These are phyloP conservation scores for Cymbidium sinense DNA, from an alignment of 106 monocot species.

Conservation along the genomic window DNA sequence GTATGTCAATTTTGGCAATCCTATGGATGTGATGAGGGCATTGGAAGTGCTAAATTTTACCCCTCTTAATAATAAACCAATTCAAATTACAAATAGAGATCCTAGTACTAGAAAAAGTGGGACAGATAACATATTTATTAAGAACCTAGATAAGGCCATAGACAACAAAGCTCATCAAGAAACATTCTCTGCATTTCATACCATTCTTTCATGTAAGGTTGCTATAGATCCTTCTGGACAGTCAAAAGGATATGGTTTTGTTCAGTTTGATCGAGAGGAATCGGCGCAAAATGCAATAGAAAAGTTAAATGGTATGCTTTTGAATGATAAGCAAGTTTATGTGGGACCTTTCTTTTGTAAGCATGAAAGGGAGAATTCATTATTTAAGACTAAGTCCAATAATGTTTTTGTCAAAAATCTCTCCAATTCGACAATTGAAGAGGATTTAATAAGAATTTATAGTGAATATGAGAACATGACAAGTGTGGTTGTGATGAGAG, in stretches of 20 bases:
- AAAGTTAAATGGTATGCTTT: conserved; percentile 57
- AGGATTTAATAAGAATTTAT: conserved; percentile 30
- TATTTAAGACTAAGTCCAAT: conserved; percentile 19
- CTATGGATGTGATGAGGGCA: conserved; percentile 28
- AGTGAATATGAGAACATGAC: conserved; percentile 39
- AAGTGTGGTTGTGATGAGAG: conserved; percentile 47
- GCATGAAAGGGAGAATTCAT: conserved; percentile 49
- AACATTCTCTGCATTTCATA: conserved; percentile 52
- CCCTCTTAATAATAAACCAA: conserved; percentile 42
- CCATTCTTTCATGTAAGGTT: conserved; percentile 55
- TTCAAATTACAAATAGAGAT: conserved; percentile 34
- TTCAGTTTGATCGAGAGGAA: conserved; percentile 44
- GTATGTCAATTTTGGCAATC: no score
- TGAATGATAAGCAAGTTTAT: no score
- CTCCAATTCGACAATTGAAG: conserved; percentile 30
- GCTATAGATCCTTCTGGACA: conserved; percentile 48
- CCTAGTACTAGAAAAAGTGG: conserved; percentile 38
- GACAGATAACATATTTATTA: conserved; percentile 43
- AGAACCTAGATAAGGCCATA: conserved; percentile 41
- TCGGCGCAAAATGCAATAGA: conserved; percentile 46
- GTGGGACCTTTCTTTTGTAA: no score
- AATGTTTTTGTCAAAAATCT: conserved; percentile 65
- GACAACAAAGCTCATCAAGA: conserved; percentile 31
- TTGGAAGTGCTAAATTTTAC: conserved; percentile 39
- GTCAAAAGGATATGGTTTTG: no score